Base-by-base conservation (phyloP, 75 land plant species). In the Picea sitchensis region DNA sequence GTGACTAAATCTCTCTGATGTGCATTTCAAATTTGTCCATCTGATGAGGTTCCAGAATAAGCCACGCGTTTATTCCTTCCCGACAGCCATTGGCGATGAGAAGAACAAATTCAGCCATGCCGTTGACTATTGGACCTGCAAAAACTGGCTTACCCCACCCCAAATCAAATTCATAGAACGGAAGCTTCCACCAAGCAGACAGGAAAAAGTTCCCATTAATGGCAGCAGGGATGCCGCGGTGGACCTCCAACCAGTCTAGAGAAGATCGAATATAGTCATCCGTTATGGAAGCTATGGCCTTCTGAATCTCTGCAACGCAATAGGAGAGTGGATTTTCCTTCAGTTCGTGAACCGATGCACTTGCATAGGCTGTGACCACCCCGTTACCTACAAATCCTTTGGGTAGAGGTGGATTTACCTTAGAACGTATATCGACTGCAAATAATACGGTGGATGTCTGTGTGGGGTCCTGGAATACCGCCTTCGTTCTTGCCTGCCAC, bases 111-210 rank as follows among this genome's bases (percentile, higher is more conserved):
- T 91, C 94, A 59, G 84, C 82, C 83, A 80, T 79, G 61, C 79
- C 88, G 34, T 76, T 76, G 12, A 81, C 86, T 21, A 90, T 77
- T 26, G 96, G 96, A 1, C 94, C 92, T 0, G 86, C 89, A 79
- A 82, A 90, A 6, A 85, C 18, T 58, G 96, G 89, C 80, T 59
- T 83, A 13, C 96, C 94, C 79, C 77, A 91, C 13, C 94, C 92
- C 80, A 87, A 90, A 65, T 92, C 90, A 41, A 94, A 51, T 58
- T 87, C 79, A 68, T 82, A 73, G 65, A 94, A 88, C 3, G 91
- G 88, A 72, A 94, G 81, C 73, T 86, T 92, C 87, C 88, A 87
- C 94, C 94, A 92, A n/a, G 94, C 87, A 9, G 89, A 80, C 1
- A 93, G 77, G 83, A 54, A 84, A 54, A 88, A 85, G 30, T 78